Evolutionary conservation across 2,329 filamentous ascomycete genomes (phyloP), one percentile per base, ranked within the genome.

Genomic region (Clarireedia hainanense): DNA sequence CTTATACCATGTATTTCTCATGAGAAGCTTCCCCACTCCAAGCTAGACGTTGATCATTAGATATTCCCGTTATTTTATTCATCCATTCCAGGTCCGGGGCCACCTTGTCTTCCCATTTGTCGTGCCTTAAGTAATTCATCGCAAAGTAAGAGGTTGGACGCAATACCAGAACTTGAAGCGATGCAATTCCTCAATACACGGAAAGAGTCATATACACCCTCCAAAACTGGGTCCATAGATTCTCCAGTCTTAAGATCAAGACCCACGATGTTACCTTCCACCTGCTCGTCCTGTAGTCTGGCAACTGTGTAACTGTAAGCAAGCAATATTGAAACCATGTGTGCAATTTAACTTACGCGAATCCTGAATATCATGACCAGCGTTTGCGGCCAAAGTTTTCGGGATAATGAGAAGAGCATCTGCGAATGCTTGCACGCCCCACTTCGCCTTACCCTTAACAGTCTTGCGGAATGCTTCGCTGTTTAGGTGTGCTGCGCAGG

Each of bases 391-490:
- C 61, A 99, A 80, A 2, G 91, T 97, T 82, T 99, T 99, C 67
- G 94, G 94, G 68, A 99, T 97, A 67, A 99, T 80, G 60, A 99
- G 79, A 47, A 99, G 80, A 52, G 94, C 92, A 73, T 99, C 92
- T 6, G 94, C 89, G 71, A 99, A 99, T 6, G 94, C 94, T 63
- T 86, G 83, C 6, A 99, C 91, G 70, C 94, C 94, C 80, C 84
- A 96, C 76, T 96, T 96, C 42, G 92, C 89, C 80, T 99, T 99
- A 67, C 94, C 94, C 80, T 96, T 99, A 70, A 97, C 88, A 30
- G 87, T 86, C 77, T 90, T 95, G 65, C 80, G 80, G 76, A 97
- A 95, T 17, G 80, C 81, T 67, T 96, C 90, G 62, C 90, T 91
- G 71, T 87, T 88, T 60, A 99, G 79, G 72, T 96, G 91, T 47